These are phyloP conservation scores for Ganoderma leucocontextum DNA, from an alignment of 1,284 basidiomycete species.

Conservation along the genomic window DNA sequence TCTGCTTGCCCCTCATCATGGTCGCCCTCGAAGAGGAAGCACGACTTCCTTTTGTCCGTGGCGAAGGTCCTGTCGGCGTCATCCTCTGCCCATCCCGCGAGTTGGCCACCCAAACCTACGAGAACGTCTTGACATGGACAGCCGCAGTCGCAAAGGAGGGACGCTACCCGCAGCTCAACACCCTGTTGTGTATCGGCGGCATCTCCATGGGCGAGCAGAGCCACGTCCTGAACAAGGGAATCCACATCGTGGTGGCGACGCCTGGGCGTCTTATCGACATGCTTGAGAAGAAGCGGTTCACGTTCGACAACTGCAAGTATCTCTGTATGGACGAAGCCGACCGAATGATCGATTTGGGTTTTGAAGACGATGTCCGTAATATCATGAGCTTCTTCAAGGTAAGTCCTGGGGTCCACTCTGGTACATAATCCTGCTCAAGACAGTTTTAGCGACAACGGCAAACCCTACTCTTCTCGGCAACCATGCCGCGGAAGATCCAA, in stretches of 20 bases:
- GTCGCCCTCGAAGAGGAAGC: constrained; percentile 92
- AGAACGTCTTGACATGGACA: constrained; percentile 91
- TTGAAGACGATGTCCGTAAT: constrained; percentile 97
- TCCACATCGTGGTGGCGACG: constrained; percentile 97
- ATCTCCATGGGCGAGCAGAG: constrained; percentile 98
- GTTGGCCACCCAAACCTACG: constrained; percentile 95
- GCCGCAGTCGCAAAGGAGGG: constrained; percentile 81
- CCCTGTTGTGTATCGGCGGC: constrained; percentile 94
- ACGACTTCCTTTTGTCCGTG: constrained; percentile 88
- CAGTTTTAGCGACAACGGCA: constrained; percentile 86
- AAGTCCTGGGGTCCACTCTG: constrained; percentile 28
- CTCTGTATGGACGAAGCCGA: constrained; percentile 99
- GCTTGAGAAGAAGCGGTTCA: constrained; percentile 93
- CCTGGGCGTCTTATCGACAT: constrained; percentile 97
- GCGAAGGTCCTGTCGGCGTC: constrained; percentile 96
- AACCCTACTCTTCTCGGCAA: constrained; percentile 97
- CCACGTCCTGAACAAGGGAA: constrained; percentile 87
- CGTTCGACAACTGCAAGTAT: constrained; percentile 92
- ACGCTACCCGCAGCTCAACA: constrained; percentile 86
- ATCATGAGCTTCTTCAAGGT: constrained; percentile 99
- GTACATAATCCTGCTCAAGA: background rate
- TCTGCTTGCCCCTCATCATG: constrained; percentile 96
- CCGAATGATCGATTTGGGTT: constrained; percentile 98
- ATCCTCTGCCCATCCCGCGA: constrained; percentile 96
- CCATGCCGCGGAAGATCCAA: constrained; percentile 99